These are phyloP conservation scores for Macaranga tanarius DNA, from an alignment of 441 rosid genomes.

Conservation along the genomic window DNA sequence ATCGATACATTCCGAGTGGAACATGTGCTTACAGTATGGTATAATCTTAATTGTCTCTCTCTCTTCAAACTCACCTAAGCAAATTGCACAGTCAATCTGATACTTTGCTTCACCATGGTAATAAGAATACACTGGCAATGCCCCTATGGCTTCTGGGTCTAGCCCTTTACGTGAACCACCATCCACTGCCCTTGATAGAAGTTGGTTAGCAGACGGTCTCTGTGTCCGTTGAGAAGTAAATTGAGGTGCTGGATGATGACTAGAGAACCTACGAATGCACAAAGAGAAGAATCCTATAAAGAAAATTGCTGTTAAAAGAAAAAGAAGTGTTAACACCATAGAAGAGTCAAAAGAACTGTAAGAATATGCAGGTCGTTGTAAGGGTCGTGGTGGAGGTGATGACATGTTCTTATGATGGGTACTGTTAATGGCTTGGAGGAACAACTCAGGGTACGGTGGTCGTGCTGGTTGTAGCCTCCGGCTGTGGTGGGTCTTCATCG, in stretches of 20 bases:
- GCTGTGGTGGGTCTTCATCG: background rate
- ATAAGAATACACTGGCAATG: slow-evolving; percentile 63
- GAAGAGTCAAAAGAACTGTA: slow-evolving; percentile 36
- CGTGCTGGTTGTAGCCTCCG: slow-evolving; percentile 8
- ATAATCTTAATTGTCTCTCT: slow-evolving; percentile 60
- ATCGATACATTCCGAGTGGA: slow-evolving; percentile 75
- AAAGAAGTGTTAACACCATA: slow-evolving; percentile 41
- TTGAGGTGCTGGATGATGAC: slow-evolving; percentile 1
- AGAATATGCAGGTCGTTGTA: background rate
- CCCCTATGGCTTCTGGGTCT: slow-evolving; percentile 49
- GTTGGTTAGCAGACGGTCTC: background rate
- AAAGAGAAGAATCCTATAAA: slow-evolving; percentile 58
- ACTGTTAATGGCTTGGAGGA: slow-evolving; percentile 5
- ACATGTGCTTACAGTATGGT: slow-evolving; percentile 72
- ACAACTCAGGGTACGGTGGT: slow-evolving; percentile 2
- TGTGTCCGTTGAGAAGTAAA: slow-evolving; percentile 9
- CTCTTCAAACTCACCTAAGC: slow-evolving; percentile 77
- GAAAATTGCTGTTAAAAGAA: slow-evolving; percentile 50
- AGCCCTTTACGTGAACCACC: slow-evolving; percentile 32
- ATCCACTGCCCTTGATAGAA: slow-evolving; percentile 9
- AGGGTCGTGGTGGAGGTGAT: slow-evolving; percentile 9
- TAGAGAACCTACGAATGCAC: slow-evolving; percentile 42
- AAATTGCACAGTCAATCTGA: slow-evolving; percentile 66
- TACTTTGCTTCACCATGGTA: slow-evolving; percentile 38
- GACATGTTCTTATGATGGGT: background rate